Evolutionary conservation across 2,329 filamentous ascomycete species (phyloP).

Genomic region (Xylariaceae sp.): DNA sequence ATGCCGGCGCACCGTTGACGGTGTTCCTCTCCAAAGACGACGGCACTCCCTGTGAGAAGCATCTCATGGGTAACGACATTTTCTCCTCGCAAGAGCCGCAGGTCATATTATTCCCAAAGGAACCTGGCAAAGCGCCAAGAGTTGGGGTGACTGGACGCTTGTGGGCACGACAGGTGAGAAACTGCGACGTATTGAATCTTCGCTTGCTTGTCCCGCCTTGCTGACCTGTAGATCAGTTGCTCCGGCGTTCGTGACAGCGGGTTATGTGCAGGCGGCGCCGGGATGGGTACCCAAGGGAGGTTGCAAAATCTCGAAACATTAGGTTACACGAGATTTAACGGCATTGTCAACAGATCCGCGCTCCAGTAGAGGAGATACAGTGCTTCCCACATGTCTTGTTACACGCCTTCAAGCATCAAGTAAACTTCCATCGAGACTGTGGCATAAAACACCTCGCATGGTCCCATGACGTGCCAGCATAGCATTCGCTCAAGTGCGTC

Average conservation of each 20-base stretch:
- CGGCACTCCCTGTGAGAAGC: slow-evolving; percentile 34
- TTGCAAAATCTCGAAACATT: not conserved
- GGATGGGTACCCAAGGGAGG: slow-evolving; percentile 22
- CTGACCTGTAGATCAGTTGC: slow-evolving; percentile 19
- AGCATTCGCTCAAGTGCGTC: too few relatives aligned
- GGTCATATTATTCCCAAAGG: slow-evolving; percentile 36
- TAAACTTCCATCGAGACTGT: too few relatives aligned
- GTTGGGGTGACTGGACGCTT: slow-evolving; percentile 45
- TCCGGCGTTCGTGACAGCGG: slow-evolving; percentile 25
- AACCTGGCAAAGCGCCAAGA: slow-evolving; percentile 46
- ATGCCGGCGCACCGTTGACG: slow-evolving; percentile 47
- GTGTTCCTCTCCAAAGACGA: slow-evolving; percentile 43
- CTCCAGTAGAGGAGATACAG: too few relatives aligned
- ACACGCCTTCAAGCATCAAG: too few relatives aligned
- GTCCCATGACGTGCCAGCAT: too few relatives aligned
- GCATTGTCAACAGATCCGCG: too few relatives aligned
- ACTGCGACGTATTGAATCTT: not conserved
- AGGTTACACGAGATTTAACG: too few relatives aligned
- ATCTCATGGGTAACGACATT: slow-evolving; percentile 41
- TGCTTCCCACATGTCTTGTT: too few relatives aligned
- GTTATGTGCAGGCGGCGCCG: slow-evolving; percentile 23
- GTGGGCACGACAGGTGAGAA: slow-evolving; percentile 37
- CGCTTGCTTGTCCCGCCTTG: not conserved
- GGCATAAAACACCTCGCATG: too few relatives aligned
- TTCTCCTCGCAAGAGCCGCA: slow-evolving; percentile 41